These are phyloP conservation scores for Hippophae tibetana DNA, from an alignment of 306 rosid genomes.

Conservation along the genomic window DNA sequence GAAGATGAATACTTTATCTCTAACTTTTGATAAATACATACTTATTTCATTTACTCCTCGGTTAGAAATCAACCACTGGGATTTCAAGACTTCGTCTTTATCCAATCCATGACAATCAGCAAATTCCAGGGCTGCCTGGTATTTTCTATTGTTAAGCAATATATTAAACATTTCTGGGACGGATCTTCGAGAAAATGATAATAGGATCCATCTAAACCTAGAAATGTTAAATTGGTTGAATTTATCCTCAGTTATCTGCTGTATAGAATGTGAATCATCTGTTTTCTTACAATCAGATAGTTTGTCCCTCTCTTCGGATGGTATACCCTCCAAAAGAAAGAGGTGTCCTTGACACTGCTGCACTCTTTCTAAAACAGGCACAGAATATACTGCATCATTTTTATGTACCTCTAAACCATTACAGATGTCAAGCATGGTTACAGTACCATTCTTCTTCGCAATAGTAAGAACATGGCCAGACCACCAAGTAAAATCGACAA, in stretches of 20 bases:
- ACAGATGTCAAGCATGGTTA: slow-evolving; percentile 60
- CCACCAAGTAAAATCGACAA: slow-evolving; percentile 95
- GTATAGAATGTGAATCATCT: slow-evolving; percentile 33
- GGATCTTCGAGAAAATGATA: slow-evolving; percentile 70
- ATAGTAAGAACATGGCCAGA: slow-evolving; percentile 58
- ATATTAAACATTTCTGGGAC: slow-evolving; percentile 65
- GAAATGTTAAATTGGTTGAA: slow-evolving; percentile 47
- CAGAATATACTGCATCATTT: slow-evolving; percentile 41
- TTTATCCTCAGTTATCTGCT: slow-evolving; percentile 47
- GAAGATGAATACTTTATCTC: slow-evolving; percentile 60
- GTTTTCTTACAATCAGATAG: slow-evolving; percentile 25
- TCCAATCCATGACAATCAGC: slow-evolving; percentile 69
- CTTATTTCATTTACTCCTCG: slow-evolving; percentile 63
- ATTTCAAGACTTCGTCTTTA: slow-evolving; percentile 75
- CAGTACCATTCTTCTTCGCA: slow-evolving; percentile 48
- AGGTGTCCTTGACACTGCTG: slow-evolving; percentile 38
- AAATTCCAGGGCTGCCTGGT: slow-evolving; percentile 67
- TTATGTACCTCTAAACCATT: slow-evolving; percentile 58
- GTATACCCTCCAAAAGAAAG: slow-evolving; percentile 57
- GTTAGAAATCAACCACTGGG: slow-evolving; percentile 88
- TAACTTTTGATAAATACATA: slow-evolving; percentile 47
- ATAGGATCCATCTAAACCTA: slow-evolving; percentile 60
- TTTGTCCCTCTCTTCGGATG: slow-evolving; percentile 32
- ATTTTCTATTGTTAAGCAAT: slow-evolving; percentile 49
- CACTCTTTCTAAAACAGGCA: slow-evolving; percentile 68